Percentiles rank a stretch among this genome's conserved stretches.
phyloP scores from a whole-genome alignment of 148 eudicot genomes.

The Pouteria glomerata region DNA sequence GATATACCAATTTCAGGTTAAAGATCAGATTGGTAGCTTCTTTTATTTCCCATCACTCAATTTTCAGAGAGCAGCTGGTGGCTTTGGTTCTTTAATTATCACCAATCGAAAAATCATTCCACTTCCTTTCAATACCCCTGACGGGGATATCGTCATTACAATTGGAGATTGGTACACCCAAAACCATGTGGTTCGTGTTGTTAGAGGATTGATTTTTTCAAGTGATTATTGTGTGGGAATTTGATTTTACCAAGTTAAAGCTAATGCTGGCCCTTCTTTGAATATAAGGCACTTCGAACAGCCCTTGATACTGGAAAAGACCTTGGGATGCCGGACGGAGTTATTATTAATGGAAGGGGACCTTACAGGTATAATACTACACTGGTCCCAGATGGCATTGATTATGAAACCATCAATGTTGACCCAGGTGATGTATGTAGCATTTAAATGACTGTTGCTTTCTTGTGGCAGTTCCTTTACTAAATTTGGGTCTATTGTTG shows the following conservation, averaged over 20 bases:
- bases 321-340: constrained; percentile 94
- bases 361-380: constrained; percentile 75
- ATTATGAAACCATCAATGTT: constrained; percentile 56
- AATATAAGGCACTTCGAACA: constrained; percentile 55
- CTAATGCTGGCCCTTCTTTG: background rate
- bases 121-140: constrained; percentile 67
- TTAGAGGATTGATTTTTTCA: background rate
- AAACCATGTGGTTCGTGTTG: constrained; percentile 64
- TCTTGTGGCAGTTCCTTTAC: background rate
- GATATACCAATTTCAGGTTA: constrained; percentile 84
- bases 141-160: constrained; percentile 65
- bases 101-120: constrained; percentile 52
- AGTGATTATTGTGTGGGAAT: too few relatives aligned
- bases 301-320: constrained; percentile 60
- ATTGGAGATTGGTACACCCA: constrained; percentile 95
- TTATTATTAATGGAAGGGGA: constrained; percentile 93
- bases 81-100: constrained; percentile 66
- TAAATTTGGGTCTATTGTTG: background rate
- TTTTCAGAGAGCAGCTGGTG: constrained; percentile 91
- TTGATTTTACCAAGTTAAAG: background rate
- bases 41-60: constrained; percentile 77
- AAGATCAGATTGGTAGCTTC: constrained; percentile 93
- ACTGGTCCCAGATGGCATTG: constrained; percentile 71
- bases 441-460: too few relatives aligned
- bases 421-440: constrained; percentile 62